Conservation (phyloP, 768 basidiomycete species). For the Pholiota microspora region DNA sequence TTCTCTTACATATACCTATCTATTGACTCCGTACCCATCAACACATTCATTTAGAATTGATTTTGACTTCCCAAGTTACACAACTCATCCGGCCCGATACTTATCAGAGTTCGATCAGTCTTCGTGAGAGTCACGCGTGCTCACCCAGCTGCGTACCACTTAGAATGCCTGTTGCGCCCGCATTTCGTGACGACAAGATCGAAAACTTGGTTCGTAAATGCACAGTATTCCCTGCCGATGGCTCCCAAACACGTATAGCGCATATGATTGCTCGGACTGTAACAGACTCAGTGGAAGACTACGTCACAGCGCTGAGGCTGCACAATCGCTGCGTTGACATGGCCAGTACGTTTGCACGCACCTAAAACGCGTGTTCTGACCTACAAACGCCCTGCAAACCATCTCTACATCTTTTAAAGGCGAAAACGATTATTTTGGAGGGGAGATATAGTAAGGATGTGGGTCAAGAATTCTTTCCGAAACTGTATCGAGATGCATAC, state of each 20-base stretch:
- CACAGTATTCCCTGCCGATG: conserved; percentile 10
- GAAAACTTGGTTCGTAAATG: conserved; percentile 15
- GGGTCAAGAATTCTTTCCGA: conserved; percentile 11
- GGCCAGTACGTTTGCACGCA: conserved; percentile 10
- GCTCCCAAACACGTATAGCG: not conserved
- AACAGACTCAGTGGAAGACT: not conserved
- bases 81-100: no score
- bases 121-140: no score
- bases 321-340: conserved; percentile 15
- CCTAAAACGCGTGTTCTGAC: conserved; percentile 14
- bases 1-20: no score
- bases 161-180: conserved; percentile 13
- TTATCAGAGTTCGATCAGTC: no score
- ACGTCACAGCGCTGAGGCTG: not conserved
- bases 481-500: conserved; percentile 3
- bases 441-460: conserved; percentile 18
- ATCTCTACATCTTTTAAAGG: conserved; percentile 11
- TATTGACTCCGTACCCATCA: no score
- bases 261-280: conserved; percentile 13
- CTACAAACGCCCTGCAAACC: not conserved
- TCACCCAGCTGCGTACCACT: no score
- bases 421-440: conserved; percentile 16
- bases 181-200: conserved; percentile 11
- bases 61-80: no score
- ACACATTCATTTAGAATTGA: no score